Percentiles rank a stretch among this genome's conserved stretches.
These are phyloP conservation scores for Spathaspora arborariae DNA, from an alignment of 805 yeast genomes.

Conservation along the genomic window DNA sequence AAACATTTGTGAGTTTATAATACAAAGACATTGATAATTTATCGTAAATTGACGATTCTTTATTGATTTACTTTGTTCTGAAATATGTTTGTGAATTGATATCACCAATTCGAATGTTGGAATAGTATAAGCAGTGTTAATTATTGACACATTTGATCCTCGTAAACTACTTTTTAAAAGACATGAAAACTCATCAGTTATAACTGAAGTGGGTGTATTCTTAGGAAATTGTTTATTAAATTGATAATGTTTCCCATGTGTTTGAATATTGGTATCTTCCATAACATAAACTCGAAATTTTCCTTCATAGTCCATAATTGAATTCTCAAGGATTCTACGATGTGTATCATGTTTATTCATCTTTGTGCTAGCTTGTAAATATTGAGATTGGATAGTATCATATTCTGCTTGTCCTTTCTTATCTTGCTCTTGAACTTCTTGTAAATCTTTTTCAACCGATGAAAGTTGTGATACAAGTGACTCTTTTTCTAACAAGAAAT, in stretches of 20 bases:
- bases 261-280: conserved; percentile 1
- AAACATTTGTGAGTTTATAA: background rate
- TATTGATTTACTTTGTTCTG: background rate
- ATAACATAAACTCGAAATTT: conserved; percentile 22
- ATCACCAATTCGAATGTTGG: background rate
- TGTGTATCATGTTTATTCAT: conserved; percentile 31
- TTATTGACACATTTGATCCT: conserved; percentile 14
- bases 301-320: conserved; percentile 36
- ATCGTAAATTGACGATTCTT: conserved; percentile 1
- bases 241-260: conserved; percentile 4
- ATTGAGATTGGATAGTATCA: conserved; percentile 12
- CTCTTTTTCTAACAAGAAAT: conserved; percentile 14
- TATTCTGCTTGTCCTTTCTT: conserved; percentile 17
- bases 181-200: conserved; percentile 19
- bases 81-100: background rate
- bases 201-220: conserved; percentile 2
- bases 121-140: conserved; percentile 1
- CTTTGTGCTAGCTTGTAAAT: conserved; percentile 20
- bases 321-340: conserved; percentile 45
- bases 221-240: conserved; percentile 17
- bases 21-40: conserved; percentile 4
- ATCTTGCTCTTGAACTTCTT: conserved; percentile 14
- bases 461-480: conserved; percentile 18
- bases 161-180: conserved; percentile 14
- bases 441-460: conserved; percentile 16